Evolutionary conservation across 1,284 basidiomycete species (phyloP), one percentile per base, ranked within the genome.

Genomic region (Rhodotorula sp.): DNA sequence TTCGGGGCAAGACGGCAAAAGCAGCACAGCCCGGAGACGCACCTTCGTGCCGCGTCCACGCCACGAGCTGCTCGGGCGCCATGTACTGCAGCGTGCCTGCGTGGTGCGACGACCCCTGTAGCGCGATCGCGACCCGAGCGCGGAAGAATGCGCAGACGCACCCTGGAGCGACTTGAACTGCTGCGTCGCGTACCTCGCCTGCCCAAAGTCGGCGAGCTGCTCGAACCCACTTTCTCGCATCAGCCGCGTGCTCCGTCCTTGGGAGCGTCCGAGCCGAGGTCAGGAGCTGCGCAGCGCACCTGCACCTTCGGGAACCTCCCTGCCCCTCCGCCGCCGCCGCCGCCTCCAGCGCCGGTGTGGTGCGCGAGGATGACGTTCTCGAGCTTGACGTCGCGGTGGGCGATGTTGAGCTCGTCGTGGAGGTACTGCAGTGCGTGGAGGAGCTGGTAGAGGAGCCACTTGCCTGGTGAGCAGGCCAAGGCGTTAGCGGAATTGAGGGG

Each of bases 131-230:
- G 10, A 16, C 9, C 19, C 3, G 12, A 5, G 25, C 23, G 4
- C 7, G 14, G 27, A 21, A 13, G 49, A 27, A 2, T 3, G 61
- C 9, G 42, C 19, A 44, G 10, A 21, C 61, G 16, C 23, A 34
- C 62, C 71, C 49, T 75, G 90, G 52, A 91, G 50, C 19, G 59
- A 90, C 75, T 89, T 90, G 77, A 91, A 85, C 0, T 90, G 91
- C 77, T 88, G 87, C 82, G 44, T 16, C 13, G 91, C 88, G 77
- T 88, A 87, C 3, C 90, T 87, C 16, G 91, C 91, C 27, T 92
- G 86, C 10, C 92, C 92, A 79, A 94, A 93, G 81, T 94, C 92
- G 23, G 90, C 91, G 53, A 94, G 89, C 68, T 91, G 85, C 55
- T 93, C 87, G 14, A 16, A 17, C 34, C 34, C 34, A 34, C 5